Evolutionary conservation across 2,329 filamentous ascomycete genomes (phyloP), one percentile per base, ranked within the genome.

Genomic region (Verticillium klebahnii): DNA sequence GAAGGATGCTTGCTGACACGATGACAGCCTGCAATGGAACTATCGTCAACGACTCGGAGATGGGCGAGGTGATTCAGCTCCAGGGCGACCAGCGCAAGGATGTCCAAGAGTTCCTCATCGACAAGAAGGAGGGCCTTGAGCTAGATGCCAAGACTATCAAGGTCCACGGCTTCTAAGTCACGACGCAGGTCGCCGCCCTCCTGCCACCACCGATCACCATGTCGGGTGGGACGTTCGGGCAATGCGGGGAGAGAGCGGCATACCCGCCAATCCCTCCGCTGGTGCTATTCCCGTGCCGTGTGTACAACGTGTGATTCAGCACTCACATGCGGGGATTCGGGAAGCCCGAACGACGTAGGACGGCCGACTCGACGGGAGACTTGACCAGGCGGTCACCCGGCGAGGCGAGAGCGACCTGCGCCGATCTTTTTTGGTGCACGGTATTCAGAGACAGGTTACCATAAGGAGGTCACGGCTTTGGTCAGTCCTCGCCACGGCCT

Each of bases 31-130:
- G 94, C 92, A 98, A 99, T 97, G 95, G 95, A 87, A 98, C 93
- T 82, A 96, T 98, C 79, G 93, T 98, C 80, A 88, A 88, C 76
- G 94, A 98, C 81, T 87, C 86, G 72, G 93, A 96, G 82, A 97
- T 97, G 92, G 94, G 94, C 77, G 93, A 98, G 85, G 94, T 98
- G 86, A 97, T 99, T 77, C 95, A 99, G 86, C 90, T 99, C 75
- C 95, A 99, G 82, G 95, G 95, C 74, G 95, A 99, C 79, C 95
- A 99, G 85, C 94, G 95, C 82, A 96, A 96, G 83, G 93, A 97
- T 87, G 91, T 97, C 77, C 91, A 96, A 80, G 93, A 97, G 76
- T 99, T 98, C 84, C 89, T 98, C 80, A 88, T 89, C 81, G 91
- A 97, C 83, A 96, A 96, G 86, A 92, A 93, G 80, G 91, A 93